These are phyloP conservation scores for Paramecium tetraurelia DNA, from an alignment of 73 alveolate genomes.

Conservation along the genomic window DNA sequence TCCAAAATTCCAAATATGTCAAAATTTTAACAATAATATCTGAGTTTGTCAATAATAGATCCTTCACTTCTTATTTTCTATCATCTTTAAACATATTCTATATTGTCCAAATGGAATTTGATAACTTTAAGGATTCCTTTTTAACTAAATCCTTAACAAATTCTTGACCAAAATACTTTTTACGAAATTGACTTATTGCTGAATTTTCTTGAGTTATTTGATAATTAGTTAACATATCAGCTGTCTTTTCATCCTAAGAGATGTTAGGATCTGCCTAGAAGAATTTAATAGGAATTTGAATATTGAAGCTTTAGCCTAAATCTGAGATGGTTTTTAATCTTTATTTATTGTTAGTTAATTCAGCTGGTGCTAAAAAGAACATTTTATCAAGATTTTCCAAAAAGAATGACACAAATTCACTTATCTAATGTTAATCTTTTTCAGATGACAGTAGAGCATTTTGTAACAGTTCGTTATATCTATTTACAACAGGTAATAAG, in stretches of 20 bases:
- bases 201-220: background rate
- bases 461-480: background rate
- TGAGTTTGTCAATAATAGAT: constrained; percentile 42
- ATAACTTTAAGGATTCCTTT: background rate
- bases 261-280: background rate
- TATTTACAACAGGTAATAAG: constrained; percentile 18
- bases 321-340: constrained; percentile 6
- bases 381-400: constrained; percentile 12
- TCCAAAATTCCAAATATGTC: constrained; percentile 52
- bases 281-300: background rate
- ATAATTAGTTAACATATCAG: background rate
- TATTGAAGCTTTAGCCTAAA: background rate
- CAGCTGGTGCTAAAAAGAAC: constrained; percentile 27
- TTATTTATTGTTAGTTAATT: background rate
- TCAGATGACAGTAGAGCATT: background rate
- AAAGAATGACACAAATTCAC: constrained; percentile 22
- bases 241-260: background rate
- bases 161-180: background rate
- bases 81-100: constrained; percentile 34
- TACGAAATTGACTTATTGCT: background rate
- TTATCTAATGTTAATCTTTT: background rate
- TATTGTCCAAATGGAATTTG: constrained; percentile 33
- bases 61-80: constrained; percentile 27
- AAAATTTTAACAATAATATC: constrained; percentile 52
- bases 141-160: background rate